Percentiles rank a stretch among this genome's conserved stretches.
Evolutionary conservation across 345 rosid species (phyloP).

Genomic region (Nasturtium officinale): DNA sequence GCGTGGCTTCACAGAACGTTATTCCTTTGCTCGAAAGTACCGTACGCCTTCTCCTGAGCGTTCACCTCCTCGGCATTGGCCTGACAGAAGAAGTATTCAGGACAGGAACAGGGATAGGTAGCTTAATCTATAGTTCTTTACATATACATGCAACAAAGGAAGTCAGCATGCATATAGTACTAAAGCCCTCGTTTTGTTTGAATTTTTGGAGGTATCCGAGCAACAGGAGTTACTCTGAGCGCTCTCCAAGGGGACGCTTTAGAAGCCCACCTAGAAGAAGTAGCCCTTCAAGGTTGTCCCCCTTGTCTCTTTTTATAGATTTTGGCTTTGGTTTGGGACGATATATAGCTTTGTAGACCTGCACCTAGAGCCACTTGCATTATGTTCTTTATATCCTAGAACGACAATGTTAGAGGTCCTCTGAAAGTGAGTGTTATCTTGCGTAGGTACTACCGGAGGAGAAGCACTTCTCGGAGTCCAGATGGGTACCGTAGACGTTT

Average conservation of each 20-base stretch:
- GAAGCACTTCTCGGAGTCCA: constrained; percentile 70
- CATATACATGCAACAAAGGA: neutral
- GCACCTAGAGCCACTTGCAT: constrained; percentile 1
- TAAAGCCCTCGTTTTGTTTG: constrained; percentile 11
- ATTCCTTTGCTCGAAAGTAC: constrained; percentile 86
- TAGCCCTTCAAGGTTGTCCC: constrained; percentile 78
- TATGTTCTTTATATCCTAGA: constrained; percentile 1
- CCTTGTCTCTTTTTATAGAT: constrained; percentile 16
- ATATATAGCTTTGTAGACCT: constrained; percentile 17
- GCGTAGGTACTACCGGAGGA: constrained; percentile 54
- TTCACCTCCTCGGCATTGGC: constrained; percentile 57
- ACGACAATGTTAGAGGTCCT: neutral
- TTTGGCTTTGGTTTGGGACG: neutral
- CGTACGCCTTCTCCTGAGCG: constrained; percentile 92
- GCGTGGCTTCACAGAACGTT: constrained; percentile 94
- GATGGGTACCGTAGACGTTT: constrained; percentile 51
- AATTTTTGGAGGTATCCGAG: constrained; percentile 56
- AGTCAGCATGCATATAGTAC: neutral
- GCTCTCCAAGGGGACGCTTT: constrained; percentile 54
- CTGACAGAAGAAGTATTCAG: constrained; percentile 63
- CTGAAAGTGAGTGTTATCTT: constrained; percentile 9
- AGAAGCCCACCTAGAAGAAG: constrained; percentile 77
- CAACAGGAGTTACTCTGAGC: constrained; percentile 57
- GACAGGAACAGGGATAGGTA: constrained; percentile 82
- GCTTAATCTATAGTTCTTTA: constrained; percentile 17